Conservation (phyloP, 2,329 filamentous ascomycete genomes). For the Neoscytalidium dimidiatum region DNA sequence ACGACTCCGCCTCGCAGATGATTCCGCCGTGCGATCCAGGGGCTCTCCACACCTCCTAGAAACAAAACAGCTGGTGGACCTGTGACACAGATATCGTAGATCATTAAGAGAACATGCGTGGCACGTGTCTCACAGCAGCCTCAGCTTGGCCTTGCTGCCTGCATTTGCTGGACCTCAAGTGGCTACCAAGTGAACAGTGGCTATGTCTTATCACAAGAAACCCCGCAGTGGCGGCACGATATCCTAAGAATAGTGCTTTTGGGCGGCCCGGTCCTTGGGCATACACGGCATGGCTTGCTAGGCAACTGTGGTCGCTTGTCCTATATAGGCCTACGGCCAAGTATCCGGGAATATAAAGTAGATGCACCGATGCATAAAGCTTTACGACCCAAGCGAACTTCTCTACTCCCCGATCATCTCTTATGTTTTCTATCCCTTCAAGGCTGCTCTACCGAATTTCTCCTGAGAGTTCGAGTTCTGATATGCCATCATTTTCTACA, state of each 20-base stretch:
- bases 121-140: background rate
- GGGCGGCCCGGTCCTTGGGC: background rate
- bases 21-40: background rate
- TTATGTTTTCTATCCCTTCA: background rate
- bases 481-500: background rate
- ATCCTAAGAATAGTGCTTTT: background rate
- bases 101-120: background rate
- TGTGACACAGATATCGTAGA: background rate
- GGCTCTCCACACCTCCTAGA: background rate
- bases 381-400: background rate
- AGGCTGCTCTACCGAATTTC: background rate
- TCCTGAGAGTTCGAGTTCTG: background rate
- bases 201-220: background rate
- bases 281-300: background rate
- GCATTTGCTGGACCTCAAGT: background rate
- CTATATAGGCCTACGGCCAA: background rate
- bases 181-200: background rate
- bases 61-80: background rate
- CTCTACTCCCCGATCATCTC: background rate
- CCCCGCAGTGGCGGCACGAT: background rate
- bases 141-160: background rate
- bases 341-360: background rate
- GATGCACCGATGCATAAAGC: background rate
- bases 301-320: background rate
- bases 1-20: background rate